Evolutionary conservation across 768 basidiomycete genomes (phyloP).

Genomic region (Tylopilus intermedius): DNA sequence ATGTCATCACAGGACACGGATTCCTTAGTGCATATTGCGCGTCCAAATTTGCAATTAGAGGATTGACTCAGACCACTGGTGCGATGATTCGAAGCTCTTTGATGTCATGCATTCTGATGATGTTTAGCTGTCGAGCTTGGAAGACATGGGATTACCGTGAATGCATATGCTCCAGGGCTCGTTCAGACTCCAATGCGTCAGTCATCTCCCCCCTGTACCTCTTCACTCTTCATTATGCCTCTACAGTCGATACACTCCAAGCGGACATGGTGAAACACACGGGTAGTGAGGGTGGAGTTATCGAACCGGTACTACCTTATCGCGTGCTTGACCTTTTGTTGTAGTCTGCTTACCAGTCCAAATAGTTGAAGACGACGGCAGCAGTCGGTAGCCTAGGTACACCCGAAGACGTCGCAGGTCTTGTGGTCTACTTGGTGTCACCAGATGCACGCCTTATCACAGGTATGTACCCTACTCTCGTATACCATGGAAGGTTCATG

Average conservation of each 20-base stretch:
- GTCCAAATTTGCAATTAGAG: constrained; percentile 41
- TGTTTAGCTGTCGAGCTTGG: constrained; percentile 31
- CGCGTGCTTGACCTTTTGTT: not conserved
- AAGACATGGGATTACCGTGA: constrained; percentile 30
- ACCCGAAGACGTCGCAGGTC: constrained; percentile 31
- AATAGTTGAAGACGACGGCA: constrained; percentile 9
- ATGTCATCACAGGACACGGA: constrained; percentile 24
- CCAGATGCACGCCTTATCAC: constrained; percentile 33
- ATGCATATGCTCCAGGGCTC: constrained; percentile 32
- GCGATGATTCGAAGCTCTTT: not conserved
- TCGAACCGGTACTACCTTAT: constrained; percentile 10
- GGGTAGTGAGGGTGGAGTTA: constrained; percentile 12
- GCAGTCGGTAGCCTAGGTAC: constrained; percentile 23
- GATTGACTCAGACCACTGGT: constrained; percentile 36
- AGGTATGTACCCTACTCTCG: constrained; percentile 17
- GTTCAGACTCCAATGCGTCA: constrained; percentile 28
- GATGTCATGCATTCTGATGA: not conserved
- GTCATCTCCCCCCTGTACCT: not conserved
- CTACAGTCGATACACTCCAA: constrained; percentile 18
- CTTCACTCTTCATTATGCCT: not conserved
- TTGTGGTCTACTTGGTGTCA: constrained; percentile 35
- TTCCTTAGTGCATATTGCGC: constrained; percentile 30
- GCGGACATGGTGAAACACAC: constrained; percentile 7
- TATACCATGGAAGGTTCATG: not conserved
- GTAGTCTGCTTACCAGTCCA: not conserved